Conservation (phyloP, 768 basidiomycete species). For the Thelephora aurantiotincta region DNA sequence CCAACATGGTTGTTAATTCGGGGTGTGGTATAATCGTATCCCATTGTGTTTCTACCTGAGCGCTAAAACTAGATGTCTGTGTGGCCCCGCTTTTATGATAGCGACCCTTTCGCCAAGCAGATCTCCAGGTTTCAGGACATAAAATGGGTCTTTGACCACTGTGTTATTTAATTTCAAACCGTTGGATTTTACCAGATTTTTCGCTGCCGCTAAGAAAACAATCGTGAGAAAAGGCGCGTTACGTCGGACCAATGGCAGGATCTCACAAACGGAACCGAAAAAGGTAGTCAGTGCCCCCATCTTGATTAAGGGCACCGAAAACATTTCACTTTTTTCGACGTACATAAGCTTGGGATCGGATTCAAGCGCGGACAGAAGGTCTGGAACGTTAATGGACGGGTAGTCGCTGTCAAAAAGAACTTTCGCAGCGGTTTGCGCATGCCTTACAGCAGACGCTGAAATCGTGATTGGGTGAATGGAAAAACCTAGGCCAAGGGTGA, state of each 20-base stretch:
- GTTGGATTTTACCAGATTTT: conserved; percentile 42
- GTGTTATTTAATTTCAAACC: conserved; percentile 65
- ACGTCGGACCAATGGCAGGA: background rate
- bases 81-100: background rate
- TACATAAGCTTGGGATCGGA: conserved; percentile 53
- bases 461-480: background rate
- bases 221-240: background rate
- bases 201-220: conserved; percentile 40
- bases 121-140: background rate
- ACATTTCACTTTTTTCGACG: conserved; percentile 34
- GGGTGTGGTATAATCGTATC: no score
- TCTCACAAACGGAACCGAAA: conserved; percentile 49
- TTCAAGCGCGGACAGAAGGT: conserved; percentile 46
- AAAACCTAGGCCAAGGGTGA: background rate
- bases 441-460: background rate
- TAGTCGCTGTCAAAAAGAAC: conserved; percentile 15
- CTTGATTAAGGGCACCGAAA: conserved; percentile 40
- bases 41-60: background rate
- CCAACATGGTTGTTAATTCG: no score
- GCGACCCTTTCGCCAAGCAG: background rate
- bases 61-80: background rate
- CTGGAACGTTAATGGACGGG: conserved; percentile 28
- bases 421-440: conserved; percentile 12
- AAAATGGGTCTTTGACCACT: conserved; percentile 29
- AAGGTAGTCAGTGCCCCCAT: conserved; percentile 47